These are phyloP conservation scores for Solanum pinnatisectum DNA, from an alignment of 257 asterid genomes.

Conservation along the genomic window DNA sequence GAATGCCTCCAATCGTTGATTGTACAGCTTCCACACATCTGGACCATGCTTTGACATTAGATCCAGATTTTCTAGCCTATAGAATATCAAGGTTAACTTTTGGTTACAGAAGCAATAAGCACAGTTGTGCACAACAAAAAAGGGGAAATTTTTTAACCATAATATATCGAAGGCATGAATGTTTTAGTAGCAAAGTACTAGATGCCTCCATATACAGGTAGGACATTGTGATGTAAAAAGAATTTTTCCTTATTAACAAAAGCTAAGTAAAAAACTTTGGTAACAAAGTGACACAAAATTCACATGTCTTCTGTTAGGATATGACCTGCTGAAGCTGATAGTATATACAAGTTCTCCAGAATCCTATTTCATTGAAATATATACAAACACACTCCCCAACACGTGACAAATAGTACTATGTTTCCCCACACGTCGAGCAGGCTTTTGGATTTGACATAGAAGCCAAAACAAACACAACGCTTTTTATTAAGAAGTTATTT, in stretches of 20 bases:
- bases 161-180: neutral
- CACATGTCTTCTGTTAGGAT: neutral
- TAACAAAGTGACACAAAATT: neutral
- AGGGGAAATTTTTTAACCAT: neutral
- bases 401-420: neutral
- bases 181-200: neutral
- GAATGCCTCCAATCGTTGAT: constrained; percentile 72
- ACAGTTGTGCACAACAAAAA: neutral
- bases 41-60: constrained; percentile 89
- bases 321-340: neutral
- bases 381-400: neutral
- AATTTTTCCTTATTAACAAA: neutral
- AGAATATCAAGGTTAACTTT: neutral
- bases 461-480: neutral
- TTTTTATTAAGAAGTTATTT: neutral
- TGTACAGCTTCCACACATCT: constrained; percentile 85
- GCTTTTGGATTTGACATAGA: neutral
- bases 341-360: neutral
- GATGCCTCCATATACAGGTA: neutral
- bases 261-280: neutral
- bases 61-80: constrained; percentile 91
- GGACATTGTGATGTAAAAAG: neutral
- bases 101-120: neutral
- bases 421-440: neutral
- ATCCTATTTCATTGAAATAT: neutral